Percentiles rank a stretch among this genome's conserved stretches.
Conservation (phyloP, 192 early-diverging fungal genomes). For the Gonapodya sp. region DNA sequence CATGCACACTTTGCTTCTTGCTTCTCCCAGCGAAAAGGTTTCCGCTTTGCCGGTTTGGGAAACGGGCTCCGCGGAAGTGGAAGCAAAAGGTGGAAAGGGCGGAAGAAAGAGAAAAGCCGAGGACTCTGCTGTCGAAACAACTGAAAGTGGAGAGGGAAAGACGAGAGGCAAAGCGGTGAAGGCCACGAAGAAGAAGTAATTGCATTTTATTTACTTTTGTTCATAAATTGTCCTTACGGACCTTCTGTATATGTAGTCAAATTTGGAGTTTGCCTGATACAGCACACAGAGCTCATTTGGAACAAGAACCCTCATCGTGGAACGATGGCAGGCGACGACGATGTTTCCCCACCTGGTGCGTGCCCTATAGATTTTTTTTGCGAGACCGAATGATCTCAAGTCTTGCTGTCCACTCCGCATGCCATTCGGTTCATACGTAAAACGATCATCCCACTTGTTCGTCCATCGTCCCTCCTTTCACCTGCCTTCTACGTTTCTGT, state of each 20-base stretch:
- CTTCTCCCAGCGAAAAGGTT: neutral
- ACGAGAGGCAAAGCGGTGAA: neutral
- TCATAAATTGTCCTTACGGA: neutral
- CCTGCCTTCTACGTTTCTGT: no score
- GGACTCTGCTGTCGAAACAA: neutral
- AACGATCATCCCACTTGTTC: no score
- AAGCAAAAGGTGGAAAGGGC: neutral
- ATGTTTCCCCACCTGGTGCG: neutral
- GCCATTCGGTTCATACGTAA: no score
- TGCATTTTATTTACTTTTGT: neutral
- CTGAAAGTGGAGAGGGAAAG: neutral
- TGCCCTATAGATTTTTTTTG: no score
- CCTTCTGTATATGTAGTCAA: no score
- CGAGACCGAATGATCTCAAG: no score
- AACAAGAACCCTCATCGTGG: neutral
- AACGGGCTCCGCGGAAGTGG: neutral
- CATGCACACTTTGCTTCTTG: neutral
- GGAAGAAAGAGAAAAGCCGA: neutral
- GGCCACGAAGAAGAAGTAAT: neutral
- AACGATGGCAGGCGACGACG: constrained; percentile 1
- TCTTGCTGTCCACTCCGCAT: no score
- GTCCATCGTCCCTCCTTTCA: no score
- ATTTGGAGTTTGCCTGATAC: no score
- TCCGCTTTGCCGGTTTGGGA: neutral
- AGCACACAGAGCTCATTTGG: no score